Evolutionary conservation across 306 rosid genomes (phyloP).

Genomic region (Luffa aegyptiaca): DNA sequence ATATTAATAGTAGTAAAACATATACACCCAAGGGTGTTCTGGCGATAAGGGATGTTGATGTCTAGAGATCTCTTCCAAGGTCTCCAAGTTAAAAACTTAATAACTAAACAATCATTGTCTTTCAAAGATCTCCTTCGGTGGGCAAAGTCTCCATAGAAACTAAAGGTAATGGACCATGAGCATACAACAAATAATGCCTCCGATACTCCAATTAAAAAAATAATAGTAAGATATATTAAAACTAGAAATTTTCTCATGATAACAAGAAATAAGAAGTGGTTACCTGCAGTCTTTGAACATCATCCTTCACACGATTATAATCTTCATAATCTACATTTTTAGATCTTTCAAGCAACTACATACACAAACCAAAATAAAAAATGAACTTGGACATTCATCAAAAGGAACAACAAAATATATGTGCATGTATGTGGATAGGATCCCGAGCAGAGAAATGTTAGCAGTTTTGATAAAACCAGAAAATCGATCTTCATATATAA

Average conservation of each 20-base stretch:
- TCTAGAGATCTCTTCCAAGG: not conserved
- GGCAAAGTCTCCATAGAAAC: not conserved
- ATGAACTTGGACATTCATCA: not conserved
- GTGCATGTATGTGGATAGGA: not conserved
- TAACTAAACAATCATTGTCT: not conserved
- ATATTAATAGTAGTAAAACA: not conserved
- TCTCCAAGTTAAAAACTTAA: not conserved
- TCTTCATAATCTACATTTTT: slow-evolving; percentile 65
- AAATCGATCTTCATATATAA: slow-evolving; percentile 8
- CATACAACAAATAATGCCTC: not conserved
- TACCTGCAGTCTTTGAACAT: slow-evolving; percentile 62
- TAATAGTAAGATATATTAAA: not conserved
- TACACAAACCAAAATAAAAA: not conserved
- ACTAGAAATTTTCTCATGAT: not conserved
- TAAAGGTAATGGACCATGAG: not conserved
- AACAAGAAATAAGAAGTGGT: not conserved
- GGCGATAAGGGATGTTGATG: not conserved
- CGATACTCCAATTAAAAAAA: not conserved
- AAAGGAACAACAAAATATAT: not conserved
- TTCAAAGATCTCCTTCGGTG: not conserved
- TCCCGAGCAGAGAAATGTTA: not conserved
- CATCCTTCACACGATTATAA: slow-evolving; percentile 57
- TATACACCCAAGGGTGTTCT: not conserved
- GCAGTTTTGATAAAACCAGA: not conserved
- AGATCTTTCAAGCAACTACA: slow-evolving; percentile 59